Base-by-base conservation (phyloP, 202 grass and related monocot species). In the Zoysia matrella region DNA sequence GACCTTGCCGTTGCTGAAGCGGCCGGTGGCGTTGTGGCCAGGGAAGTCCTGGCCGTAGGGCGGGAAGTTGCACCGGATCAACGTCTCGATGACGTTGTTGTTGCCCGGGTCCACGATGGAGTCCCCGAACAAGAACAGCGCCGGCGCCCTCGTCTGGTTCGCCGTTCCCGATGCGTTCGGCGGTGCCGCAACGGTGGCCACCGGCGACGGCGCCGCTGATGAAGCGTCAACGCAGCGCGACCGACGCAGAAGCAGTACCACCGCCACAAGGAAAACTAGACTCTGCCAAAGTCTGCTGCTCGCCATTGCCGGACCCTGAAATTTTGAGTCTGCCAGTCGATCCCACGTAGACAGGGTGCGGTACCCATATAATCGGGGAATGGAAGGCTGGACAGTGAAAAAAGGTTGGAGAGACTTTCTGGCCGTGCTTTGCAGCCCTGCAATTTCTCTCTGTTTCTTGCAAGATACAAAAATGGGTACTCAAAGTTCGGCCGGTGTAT, bases 1-100 rank as follows among this genome's bases (percentile, higher is more conserved):
- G 50, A 94, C 57, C 80, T 80, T 89, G 60, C 94, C 94, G 65
- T 97, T 97, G 81, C 94, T 97, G 83, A 97, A 94, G 67, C 94
- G 44, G 12, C 94, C 94, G 13, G 94, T 97, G 46, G 94, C 88
- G 12, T 83, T 74, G 70, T 87, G 88, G 11, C 80, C 66, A 36
- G 76, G 76, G 76, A 97, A 94, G 76, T 97, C 86, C 80, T 92
- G 80, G 46, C 94, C 94, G 70, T 97, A 97, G 10, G 91, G 94
- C 4, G 85, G 12, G 69, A 92, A 90, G 85, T 97, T 83, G 87
- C 71, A 83, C n/a, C 80, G 87, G 15, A 91, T 14, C 61, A 41
- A 2, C 9, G 94, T 92, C 22, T 69, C 47, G 67, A 97, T 75
- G 9, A 11, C 92, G 85, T 97, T 97, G 67, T 97, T 97, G 82